Conservation (phyloP, 2,329 filamentous ascomycete species). For the Lasiodiplodia gonubiensis region DNA sequence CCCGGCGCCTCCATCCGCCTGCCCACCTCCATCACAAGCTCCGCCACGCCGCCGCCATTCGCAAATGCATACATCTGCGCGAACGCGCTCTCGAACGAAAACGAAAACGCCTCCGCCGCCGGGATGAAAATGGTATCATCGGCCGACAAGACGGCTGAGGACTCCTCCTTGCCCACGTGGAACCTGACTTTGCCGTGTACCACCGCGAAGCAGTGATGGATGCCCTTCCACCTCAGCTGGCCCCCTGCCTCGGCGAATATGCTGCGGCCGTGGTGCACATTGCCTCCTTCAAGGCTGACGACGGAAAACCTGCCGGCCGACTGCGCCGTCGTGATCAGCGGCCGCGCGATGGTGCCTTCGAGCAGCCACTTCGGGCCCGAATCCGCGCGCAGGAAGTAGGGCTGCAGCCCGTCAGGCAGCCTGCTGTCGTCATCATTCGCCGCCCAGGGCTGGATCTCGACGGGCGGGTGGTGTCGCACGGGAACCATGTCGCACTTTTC, state of each 20-base stretch:
- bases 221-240: background rate
- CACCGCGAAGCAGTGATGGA: conserved; percentile 9
- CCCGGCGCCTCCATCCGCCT: conserved; percentile 4
- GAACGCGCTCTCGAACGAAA: conserved; percentile 5
- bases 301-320: conserved; percentile 59
- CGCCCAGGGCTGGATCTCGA: background rate
- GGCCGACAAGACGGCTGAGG: background rate
- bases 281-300: conserved; percentile 55
- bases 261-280: background rate
- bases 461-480: background rate
- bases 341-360: conserved; percentile 55
- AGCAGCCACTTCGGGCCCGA: conserved; percentile 55
- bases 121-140: background rate
- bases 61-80: conserved; percentile 13
- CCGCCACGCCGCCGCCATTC: conserved; percentile 7
- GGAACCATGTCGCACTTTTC: conserved; percentile 61
- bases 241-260: background rate
- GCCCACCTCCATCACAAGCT: conserved; percentile 1
- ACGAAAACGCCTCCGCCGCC: background rate
- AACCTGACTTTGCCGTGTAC: conserved; percentile 1
- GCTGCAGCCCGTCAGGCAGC: conserved; percentile 47
- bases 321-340: conserved; percentile 57
- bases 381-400: conserved; percentile 60
- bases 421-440: conserved; percentile 47
- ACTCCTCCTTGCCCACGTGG: background rate